A percentile compares a stretch with the other conserved stretches of the same genome.
Conservation (phyloP, 108 stramenopile genomes). For the Skeletonema marinoi region DNA sequence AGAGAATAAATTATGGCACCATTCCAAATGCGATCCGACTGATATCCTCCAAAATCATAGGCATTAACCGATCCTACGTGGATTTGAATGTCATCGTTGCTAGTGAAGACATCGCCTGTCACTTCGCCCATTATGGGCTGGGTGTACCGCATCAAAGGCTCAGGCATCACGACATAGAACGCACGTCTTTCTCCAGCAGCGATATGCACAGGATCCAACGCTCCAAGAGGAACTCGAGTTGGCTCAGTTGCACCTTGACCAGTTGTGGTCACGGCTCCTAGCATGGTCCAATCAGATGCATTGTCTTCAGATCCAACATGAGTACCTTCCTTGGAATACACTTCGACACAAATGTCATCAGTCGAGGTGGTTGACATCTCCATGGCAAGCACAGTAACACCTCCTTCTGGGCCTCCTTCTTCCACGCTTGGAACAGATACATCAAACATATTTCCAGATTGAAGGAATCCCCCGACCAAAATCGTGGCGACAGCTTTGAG, state of each 20-base stretch:
- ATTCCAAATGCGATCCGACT: constrained; percentile 38
- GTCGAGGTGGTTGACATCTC: constrained; percentile 35
- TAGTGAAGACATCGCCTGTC: constrained; percentile 29
- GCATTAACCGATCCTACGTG: constrained; percentile 31
- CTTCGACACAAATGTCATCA: constrained; percentile 40
- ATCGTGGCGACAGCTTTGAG: constrained; percentile 35
- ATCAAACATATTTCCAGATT: constrained; percentile 44
- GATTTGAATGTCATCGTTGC: constrained; percentile 18
- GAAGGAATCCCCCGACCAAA: constrained; percentile 31
- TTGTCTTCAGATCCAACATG: constrained; percentile 33
- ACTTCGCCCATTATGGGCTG: constrained; percentile 24
- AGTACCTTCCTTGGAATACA: constrained; percentile 42
- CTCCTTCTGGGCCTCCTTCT: constrained; percentile 38
- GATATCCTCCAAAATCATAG: constrained; percentile 22
- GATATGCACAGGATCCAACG: constrained; percentile 31
- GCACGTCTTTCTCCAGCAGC: constrained; percentile 32
- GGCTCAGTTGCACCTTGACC: constrained; percentile 24
- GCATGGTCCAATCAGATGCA: constrained; percentile 17
- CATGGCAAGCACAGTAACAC: constrained; percentile 30
- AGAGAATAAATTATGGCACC: constrained; percentile 42
- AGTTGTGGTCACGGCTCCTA: constrained; percentile 24
- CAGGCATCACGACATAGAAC: constrained; percentile 38
- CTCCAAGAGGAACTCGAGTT: constrained; percentile 27
- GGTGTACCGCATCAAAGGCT: constrained; percentile 41
- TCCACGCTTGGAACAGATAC: constrained; percentile 33